Evolutionary conservation across 2,329 filamentous ascomycete genomes (phyloP).

Genomic region (Sporothrix schenckii): DNA sequence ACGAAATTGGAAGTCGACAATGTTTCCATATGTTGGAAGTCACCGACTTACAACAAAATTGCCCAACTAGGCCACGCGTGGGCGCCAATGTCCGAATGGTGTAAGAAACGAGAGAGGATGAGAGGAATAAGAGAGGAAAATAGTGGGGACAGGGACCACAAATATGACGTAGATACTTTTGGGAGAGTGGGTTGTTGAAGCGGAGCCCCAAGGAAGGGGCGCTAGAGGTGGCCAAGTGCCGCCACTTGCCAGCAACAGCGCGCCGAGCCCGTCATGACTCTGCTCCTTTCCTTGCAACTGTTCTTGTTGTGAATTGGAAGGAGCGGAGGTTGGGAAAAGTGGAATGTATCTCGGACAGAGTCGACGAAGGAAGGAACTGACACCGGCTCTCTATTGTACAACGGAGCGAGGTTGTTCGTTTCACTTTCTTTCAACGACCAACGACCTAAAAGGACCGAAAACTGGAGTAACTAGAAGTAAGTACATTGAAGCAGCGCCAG

Average conservation of each 20-base stretch:
- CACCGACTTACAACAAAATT: constrained; percentile 25
- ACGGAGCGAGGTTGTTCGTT: not conserved
- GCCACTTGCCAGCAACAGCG: not conserved
- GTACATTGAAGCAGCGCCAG: too few relatives aligned
- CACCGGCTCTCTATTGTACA: not conserved
- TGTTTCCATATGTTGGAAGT: not conserved
- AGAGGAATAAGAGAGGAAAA: not conserved
- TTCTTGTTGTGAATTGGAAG: not conserved
- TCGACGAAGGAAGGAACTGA: not conserved
- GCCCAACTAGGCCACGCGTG: constrained; percentile 17
- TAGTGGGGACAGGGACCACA: not conserved
- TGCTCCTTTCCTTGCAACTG: too few relatives aligned
- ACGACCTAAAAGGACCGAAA: not conserved
- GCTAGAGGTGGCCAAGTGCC: not conserved
- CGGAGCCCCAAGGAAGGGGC: not conserved
- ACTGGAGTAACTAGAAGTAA: too few relatives aligned
- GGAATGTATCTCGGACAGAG: not conserved
- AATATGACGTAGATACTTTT: constrained; percentile 11
- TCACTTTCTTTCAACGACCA: not conserved
- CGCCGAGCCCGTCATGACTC: not conserved
- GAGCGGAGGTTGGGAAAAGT: not conserved
- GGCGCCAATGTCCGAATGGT: constrained; percentile 19
- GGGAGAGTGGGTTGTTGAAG: not conserved
- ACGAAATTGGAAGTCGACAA: not conserved
- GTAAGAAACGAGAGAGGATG: not conserved